phyloP scores from a whole-genome alignment of 2,329 filamentous ascomycete species.

The Penicillium hordei region DNA sequence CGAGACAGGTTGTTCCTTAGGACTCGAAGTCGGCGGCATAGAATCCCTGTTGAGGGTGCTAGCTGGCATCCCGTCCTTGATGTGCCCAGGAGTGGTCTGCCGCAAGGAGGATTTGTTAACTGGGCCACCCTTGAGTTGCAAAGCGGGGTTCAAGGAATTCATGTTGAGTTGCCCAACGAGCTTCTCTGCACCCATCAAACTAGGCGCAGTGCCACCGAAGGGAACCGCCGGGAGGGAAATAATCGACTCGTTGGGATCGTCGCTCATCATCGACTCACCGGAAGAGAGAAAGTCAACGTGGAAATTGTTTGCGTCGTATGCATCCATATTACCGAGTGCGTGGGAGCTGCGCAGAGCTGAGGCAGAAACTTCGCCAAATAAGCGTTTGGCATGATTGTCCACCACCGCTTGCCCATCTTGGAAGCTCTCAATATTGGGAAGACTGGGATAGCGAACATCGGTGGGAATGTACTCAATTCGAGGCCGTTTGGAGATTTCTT shows the following conservation, averaged over 20 bases:
- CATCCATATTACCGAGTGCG: constrained; percentile 40
- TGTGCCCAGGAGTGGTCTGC: constrained; percentile 32
- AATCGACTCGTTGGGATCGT: constrained; percentile 39
- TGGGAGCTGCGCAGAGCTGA: constrained; percentile 57
- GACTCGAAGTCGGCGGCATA: constrained; percentile 7
- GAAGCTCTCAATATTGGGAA: constrained; percentile 42
- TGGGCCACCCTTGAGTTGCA: constrained; percentile 29
- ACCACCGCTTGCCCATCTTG: constrained; percentile 27
- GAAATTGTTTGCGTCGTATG: constrained; percentile 34
- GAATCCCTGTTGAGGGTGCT: constrained; percentile 9
- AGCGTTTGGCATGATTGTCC: constrained; percentile 40
- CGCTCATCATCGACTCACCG: constrained; percentile 43
- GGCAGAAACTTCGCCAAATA: constrained; percentile 62
- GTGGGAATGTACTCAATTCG: constrained; percentile 33
- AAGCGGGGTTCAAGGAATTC: constrained; percentile 43
- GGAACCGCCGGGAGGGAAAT: constrained; percentile 38
- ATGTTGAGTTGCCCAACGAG: constrained; percentile 50
- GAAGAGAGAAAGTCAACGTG: constrained; percentile 43
- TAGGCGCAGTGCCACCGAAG: constrained; percentile 43
- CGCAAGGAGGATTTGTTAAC: constrained; percentile 34
- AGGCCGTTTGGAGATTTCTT: constrained; percentile 39
- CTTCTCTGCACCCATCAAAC: constrained; percentile 50
- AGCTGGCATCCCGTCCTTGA: constrained; percentile 21
- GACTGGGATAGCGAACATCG: constrained; percentile 44
- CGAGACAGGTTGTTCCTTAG: constrained; percentile 14